phyloP scores from a whole-genome alignment of 176 grass and related monocot species.

The Paspalum notatum region DNA sequence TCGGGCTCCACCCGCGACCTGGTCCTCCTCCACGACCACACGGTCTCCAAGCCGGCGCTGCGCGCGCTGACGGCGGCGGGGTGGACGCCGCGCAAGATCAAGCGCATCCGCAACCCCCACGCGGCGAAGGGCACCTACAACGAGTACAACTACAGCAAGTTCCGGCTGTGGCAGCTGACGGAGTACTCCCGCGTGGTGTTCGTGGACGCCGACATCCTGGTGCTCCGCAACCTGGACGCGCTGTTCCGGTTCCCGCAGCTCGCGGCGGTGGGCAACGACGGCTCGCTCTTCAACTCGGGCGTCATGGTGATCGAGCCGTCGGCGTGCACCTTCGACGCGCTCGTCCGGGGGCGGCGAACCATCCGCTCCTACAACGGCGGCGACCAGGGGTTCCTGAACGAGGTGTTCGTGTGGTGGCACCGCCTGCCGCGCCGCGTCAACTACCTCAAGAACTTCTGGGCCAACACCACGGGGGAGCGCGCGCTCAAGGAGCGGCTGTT shows the following conservation, averaged over 20 bases:
- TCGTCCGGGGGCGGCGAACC: conserved; percentile 50
- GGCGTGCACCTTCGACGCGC: conserved; percentile 71
- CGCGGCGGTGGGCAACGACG: conserved; percentile 75
- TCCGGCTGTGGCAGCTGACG: conserved; percentile 90
- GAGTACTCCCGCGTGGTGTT: conserved; percentile 86
- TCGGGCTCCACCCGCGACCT: conserved; percentile 76
- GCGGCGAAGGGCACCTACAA: conserved; percentile 75
- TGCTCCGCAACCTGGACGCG: conserved; percentile 77
- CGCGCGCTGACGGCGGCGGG: conserved; percentile 63
- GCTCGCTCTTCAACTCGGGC: conserved; percentile 82
- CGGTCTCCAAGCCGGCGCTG: conserved; percentile 57
- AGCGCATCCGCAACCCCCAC: conserved; percentile 85
- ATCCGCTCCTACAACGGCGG: conserved; percentile 93
- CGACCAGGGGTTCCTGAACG: conserved; percentile 96
- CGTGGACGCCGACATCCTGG: conserved; percentile 89
- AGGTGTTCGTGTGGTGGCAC: conserved; percentile 99
- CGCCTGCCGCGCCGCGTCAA: conserved; percentile 80
- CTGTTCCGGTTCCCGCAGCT: conserved; percentile 94
- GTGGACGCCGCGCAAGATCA: conserved; percentile 62
- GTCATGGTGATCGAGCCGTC: conserved; percentile 95
- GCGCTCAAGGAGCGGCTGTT: conserved; percentile 77
- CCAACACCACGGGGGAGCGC: conserved; percentile 65
- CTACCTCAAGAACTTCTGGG: conserved; percentile 96
- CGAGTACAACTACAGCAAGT: conserved; percentile 99
- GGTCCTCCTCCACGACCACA: conserved; percentile 86